These are phyloP conservation scores for Dinochytrium kinnereticum DNA, from an alignment of 371 early-diverging fungal genomes.

Conservation along the genomic window DNA sequence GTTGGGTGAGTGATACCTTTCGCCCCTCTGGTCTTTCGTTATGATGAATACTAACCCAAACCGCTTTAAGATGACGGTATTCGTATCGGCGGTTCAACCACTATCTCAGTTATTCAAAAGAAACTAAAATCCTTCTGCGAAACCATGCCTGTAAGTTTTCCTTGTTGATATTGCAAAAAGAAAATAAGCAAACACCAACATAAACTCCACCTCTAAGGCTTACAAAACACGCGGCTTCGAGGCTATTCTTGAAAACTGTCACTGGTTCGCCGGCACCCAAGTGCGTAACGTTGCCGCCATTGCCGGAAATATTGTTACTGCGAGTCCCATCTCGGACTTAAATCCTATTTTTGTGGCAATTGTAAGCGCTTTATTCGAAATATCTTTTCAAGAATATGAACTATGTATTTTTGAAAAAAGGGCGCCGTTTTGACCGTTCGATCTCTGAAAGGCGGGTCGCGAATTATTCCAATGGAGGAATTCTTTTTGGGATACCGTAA, in stretches of 20 bases:
- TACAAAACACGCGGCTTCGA: conserved; percentile 51
- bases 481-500: conserved; percentile 80
- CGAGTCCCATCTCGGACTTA: conserved; percentile 80
- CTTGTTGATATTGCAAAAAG: too few relatives aligned
- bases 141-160: conserved; percentile 9
- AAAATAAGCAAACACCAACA: too few relatives aligned
- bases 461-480: conserved; percentile 63
- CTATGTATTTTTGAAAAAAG: conserved; percentile 18
- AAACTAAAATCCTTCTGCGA: conserved; percentile 41
- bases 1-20: neutral
- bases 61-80: conserved; percentile 48
- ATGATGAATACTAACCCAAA: neutral
- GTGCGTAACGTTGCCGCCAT: conserved; percentile 80
- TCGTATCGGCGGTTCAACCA: conserved; percentile 60
- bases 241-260: conserved; percentile 70
- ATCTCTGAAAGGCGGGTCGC: conserved; percentile 43
- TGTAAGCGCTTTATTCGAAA: conserved; percentile 32
- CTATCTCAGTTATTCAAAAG: conserved; percentile 58
- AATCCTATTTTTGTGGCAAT: conserved; percentile 78
- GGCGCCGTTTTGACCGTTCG: conserved; percentile 62
- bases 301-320: conserved; percentile 81
- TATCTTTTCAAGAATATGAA: neutral
- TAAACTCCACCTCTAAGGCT: neutral
- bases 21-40: neutral
- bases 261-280: conserved; percentile 78